These are phyloP conservation scores for Rutstroemia sydowiana DNA, from an alignment of 2,329 filamentous ascomycete genomes.

Conservation along the genomic window DNA sequence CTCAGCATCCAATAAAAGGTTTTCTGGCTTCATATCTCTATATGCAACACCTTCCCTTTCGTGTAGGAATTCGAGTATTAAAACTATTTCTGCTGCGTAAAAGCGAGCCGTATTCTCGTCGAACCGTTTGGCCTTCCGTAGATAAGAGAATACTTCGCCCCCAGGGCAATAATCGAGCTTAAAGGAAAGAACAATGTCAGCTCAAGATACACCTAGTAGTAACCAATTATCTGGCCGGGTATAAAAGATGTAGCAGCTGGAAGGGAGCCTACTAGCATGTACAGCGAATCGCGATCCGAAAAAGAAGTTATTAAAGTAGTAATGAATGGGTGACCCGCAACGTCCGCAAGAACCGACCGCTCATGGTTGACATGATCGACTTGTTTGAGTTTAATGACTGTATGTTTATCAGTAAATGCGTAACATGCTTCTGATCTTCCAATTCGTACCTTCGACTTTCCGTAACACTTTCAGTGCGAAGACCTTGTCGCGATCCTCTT, in stretches of 20 bases:
- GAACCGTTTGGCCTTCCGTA: constrained; percentile 70
- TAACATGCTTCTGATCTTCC: not conserved
- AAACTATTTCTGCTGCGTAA: constrained; percentile 76
- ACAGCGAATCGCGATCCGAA: constrained; percentile 69
- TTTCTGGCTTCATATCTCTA: constrained; percentile 76
- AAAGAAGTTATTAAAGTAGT: constrained; percentile 73
- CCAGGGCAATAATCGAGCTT: constrained; percentile 71
- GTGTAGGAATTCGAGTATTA: constrained; percentile 75
- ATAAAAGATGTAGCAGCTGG: constrained; percentile 12
- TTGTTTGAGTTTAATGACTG: constrained; percentile 76
- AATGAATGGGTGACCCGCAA: constrained; percentile 77
- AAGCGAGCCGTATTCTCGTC: constrained; percentile 72
- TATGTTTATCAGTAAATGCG: not conserved
- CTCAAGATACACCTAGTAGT: not conserved
- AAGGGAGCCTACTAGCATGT: constrained; percentile 55
- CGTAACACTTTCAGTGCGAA: constrained; percentile 76
- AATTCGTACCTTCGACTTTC: constrained; percentile 45
- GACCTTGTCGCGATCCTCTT: constrained; percentile 55
- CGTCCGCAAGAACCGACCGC: constrained; percentile 67
- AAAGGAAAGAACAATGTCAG: not conserved
- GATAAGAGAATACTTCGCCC: constrained; percentile 77
- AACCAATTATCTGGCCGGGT: not conserved
- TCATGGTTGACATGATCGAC: constrained; percentile 83
- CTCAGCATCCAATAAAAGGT: constrained; percentile 68
- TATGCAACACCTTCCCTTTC: constrained; percentile 74